Conservation (phyloP, 2,329 filamentous ascomycete genomes). For the Didymosphaeria variabile region DNA sequence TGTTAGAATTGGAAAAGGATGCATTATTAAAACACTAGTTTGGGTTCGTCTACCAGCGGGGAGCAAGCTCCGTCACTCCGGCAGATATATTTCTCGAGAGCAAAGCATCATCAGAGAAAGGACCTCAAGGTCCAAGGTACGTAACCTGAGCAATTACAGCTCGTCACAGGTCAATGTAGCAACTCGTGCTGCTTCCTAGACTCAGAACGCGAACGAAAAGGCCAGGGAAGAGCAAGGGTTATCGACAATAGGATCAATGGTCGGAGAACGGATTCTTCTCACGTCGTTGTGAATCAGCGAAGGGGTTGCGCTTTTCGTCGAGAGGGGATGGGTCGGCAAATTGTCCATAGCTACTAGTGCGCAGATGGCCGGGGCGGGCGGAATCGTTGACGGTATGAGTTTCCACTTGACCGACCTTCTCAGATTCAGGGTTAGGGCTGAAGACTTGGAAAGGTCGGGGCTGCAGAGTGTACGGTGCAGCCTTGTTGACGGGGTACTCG, state of each 20-base stretch:
- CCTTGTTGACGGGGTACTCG: slow-evolving; percentile 55
- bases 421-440: slow-evolving; percentile 46
- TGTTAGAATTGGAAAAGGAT: slow-evolving; percentile 29
- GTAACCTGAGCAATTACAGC: slow-evolving; percentile 56
- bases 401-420: slow-evolving; percentile 56
- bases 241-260: slow-evolving; percentile 42
- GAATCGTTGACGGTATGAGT: slow-evolving; percentile 54
- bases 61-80: slow-evolving; percentile 51
- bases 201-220: slow-evolving; percentile 56
- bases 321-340: slow-evolving; percentile 55
- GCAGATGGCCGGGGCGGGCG: slow-evolving; percentile 54
- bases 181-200: slow-evolving; percentile 41
- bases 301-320: slow-evolving; percentile 47
- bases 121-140: slow-evolving; percentile 51
- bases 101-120: slow-evolving; percentile 42
- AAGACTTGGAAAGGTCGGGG: slow-evolving; percentile 56
- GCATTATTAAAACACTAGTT: slow-evolving; percentile 50
- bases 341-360: slow-evolving; percentile 56
- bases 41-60: slow-evolving; percentile 37
- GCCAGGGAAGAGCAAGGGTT: slow-evolving; percentile 54
- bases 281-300: slow-evolving; percentile 36
- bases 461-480: slow-evolving; percentile 57
- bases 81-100: slow-evolving; percentile 47
- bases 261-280: slow-evolving; percentile 52
- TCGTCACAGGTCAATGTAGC: slow-evolving; percentile 45